These are phyloP conservation scores for Rehmannia glutinosa DNA, from an alignment of 257 asterid species.

Conservation along the genomic window DNA sequence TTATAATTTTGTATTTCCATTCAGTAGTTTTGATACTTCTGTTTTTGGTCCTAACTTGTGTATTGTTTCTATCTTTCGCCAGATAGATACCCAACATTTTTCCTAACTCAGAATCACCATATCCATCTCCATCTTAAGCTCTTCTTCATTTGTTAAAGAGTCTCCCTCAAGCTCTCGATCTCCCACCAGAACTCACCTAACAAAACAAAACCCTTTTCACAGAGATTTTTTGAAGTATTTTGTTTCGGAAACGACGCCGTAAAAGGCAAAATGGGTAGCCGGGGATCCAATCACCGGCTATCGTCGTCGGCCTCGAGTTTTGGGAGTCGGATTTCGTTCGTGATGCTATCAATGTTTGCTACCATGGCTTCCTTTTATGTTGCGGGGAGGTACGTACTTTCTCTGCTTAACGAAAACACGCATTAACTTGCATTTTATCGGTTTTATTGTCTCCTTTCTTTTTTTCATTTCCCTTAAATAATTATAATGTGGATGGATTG, in stretches of 20 bases:
- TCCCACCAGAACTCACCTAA: slow-evolving; percentile 2
- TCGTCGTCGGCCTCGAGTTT: slow-evolving; percentile 42
- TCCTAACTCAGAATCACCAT: background rate
- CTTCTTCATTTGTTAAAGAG: background rate
- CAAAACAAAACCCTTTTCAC: background rate
- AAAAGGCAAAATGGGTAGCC: slow-evolving; percentile 41
- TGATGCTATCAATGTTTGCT: slow-evolving; percentile 75
- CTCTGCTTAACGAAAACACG: slow-evolving; percentile 34
- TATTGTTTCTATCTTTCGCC: too few relatives aligned
- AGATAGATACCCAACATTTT: background rate
- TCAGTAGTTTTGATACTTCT: too few relatives aligned
- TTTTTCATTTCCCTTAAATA: background rate
- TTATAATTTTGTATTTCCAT: too few relatives aligned
- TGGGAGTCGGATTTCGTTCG: slow-evolving; percentile 51
- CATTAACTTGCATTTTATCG: too few relatives aligned
- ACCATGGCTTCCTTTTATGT: slow-evolving; percentile 76
- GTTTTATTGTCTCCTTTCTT: background rate
- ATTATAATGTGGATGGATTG: slow-evolving; percentile 13
- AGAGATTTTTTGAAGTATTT: slow-evolving; percentile 34
- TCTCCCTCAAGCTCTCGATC: slow-evolving; percentile 8
- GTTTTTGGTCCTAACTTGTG: too few relatives aligned
- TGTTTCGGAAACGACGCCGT: slow-evolving; percentile 24
- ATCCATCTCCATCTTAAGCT: background rate
- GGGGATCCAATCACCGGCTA: slow-evolving; percentile 52
- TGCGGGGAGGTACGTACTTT: slow-evolving; percentile 54